Conservation (phyloP, 2,329 filamentous ascomycete genomes). For the Penicillium sp. region DNA sequence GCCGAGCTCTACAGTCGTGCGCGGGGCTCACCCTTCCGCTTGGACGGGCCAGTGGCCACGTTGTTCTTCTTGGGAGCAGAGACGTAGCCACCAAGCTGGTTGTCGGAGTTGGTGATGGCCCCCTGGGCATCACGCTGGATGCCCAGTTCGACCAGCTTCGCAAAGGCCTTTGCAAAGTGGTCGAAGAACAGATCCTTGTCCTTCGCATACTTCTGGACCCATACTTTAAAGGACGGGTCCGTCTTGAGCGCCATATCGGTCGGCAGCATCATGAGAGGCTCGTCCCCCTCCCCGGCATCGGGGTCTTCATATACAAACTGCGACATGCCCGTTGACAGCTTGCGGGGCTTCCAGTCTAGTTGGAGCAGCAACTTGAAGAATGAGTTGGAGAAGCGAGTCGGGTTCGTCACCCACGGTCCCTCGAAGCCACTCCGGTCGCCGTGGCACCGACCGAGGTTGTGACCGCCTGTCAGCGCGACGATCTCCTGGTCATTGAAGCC, state of each 20-base stretch:
- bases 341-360: conserved; percentile 56
- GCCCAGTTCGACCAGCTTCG: conserved; percentile 60
- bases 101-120: conserved; percentile 56
- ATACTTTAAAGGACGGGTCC: conserved; percentile 54
- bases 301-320: conserved; percentile 62
- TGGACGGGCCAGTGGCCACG: conserved; percentile 27
- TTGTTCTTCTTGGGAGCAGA: conserved; percentile 58
- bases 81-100: conserved; percentile 55
- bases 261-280: conserved; percentile 65
- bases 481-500: conserved; percentile 61
- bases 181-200: conserved; percentile 63
- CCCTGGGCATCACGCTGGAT: conserved; percentile 56
- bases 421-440: conserved; percentile 56
- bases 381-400: conserved; percentile 58
- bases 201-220: conserved; percentile 58
- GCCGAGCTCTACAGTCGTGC: conserved; percentile 26
- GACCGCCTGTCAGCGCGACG: conserved; percentile 56
- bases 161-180: conserved; percentile 59
- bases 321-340: conserved; percentile 50
- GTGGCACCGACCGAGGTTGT: conserved; percentile 58
- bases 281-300: conserved; percentile 48
- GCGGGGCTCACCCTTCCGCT: conserved; percentile 19
- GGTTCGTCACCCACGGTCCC: conserved; percentile 59
- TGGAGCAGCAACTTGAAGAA: conserved; percentile 55
- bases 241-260: conserved; percentile 59